Evolutionary conservation across 345 rosid species (phyloP), one percentile per base, ranked within the genome.

Genomic region (Mercurialis annua): DNA sequence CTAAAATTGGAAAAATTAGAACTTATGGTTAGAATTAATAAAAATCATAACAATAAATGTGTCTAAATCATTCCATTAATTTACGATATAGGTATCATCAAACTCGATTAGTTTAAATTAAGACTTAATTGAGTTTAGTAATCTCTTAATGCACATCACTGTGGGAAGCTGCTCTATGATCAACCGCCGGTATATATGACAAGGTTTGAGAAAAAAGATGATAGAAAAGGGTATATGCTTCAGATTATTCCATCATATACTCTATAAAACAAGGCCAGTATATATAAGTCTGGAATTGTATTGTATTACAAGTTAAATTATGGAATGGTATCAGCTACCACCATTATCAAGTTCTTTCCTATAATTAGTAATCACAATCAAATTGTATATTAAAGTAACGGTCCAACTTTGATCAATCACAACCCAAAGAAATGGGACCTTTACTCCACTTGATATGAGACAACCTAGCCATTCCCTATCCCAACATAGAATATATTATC

Each of bases 181-280:
- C 69, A 5, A 69, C 71, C 46, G 40, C 55, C 72, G 34, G 48
- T 50, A 48, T 44, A 70, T 51, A 46, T 40, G 29, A 36, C 50
- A 11, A 56, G n/a, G 16, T 29, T 20, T 3, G 11, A 33, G 59
- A 49, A 62, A 53, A 62, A 51, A 49, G 51, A 59, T n/a, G 4
- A 34, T 49, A 51, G 70, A 71, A 69, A 57, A 67, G 66, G 40
- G 67, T 68, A 66, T 76, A 68, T 65, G 56, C 76, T 74, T 78
- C 78, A 67, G 68, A 75, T 65, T 46, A 3, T 16, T 66, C 66
- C 46, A 16, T 72, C 60, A 50, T 68, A 74, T 64, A 1, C 21
- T 47, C 6, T 17, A 16, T 47, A 47, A 21, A 46, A 59, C 21
- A 47, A 16, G 20, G 16, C 23, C 33, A 29, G 20, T 31, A 12